Base-by-base conservation (phyloP, 345 rosid species). In the Acer negundo region DNA sequence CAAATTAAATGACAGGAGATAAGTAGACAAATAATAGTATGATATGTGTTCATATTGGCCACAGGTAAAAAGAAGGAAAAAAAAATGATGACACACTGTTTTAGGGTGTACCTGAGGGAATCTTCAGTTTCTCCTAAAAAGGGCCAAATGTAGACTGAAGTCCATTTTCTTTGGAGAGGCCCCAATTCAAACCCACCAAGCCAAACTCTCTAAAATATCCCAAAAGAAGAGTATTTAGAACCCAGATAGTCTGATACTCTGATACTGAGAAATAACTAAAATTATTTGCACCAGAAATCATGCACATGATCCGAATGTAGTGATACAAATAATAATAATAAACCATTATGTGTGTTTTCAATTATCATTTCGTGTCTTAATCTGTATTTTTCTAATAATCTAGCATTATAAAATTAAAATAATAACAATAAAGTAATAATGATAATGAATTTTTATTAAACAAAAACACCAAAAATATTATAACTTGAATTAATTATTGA, bases 171-270 rank as follows among this genome's bases (percentile, higher is more conserved):
- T 35, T 17, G 47, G 47, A 20, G 19, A 2, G 47, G 47, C 20
- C 23, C 49, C 15, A 46, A 10, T 46, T 46, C 49, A 46, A 35
- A 35, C n/a, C 42, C 69, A 65, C 69, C 47, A 65, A 65, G 69
- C 69, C 42, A 35, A 19, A 65, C 47, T 17, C 69, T 65, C 69
- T 35, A 65, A 65, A 65, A 65, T 38, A 35, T 65, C 47, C 69
- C 47, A 19, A 65, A 65, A 65, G 69, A n/a, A 35, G 38, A 19
- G 16, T 17, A 65, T 46, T 10, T 65, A 65, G 69, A 65, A 35
- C 19, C 69, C 69, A 17, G 20, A 20, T 17, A 6, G 24, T 7
- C 69, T 65, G 20, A 20, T 17, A 6, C 24, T 7, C 69, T 65
- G 20, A 20, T 17, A 6, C 24, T 7, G 5, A 66, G 40, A 20